A percentile compares a stretch with the other conserved stretches of the same genome.
Conservation (phyloP, 78 protist species). For the Monosiga brevicollis region DNA sequence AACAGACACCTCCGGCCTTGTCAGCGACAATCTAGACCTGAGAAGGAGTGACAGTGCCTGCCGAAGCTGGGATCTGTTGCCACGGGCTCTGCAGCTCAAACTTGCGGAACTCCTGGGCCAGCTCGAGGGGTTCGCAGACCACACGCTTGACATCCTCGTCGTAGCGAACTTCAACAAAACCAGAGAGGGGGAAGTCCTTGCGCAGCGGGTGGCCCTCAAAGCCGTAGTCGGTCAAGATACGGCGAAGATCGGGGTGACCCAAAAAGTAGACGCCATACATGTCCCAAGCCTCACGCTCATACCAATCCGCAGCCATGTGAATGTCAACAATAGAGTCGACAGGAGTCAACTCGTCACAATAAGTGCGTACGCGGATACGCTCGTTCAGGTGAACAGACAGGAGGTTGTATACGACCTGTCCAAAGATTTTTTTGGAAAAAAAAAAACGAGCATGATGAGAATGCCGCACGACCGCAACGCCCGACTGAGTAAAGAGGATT, state of each 20-base stretch:
- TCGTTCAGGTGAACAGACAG: conserved; percentile 26
- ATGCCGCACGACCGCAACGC: no score
- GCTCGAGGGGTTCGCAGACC: conserved; percentile 45
- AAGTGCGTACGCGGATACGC: conserved; percentile 35
- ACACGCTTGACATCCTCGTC: conserved; percentile 49
- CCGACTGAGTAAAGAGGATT: no score
- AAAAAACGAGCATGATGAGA: no score
- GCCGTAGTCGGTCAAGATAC: conserved; percentile 72
- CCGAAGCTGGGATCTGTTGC: conserved; percentile 16
- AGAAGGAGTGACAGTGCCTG: conserved; percentile 10
- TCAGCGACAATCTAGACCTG: no score
- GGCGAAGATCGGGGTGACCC: conserved; percentile 61
- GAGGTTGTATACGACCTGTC: conserved; percentile 37
- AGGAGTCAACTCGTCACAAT: conserved; percentile 13
- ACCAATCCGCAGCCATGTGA: conserved; percentile 27
- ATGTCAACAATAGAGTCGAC: conserved; percentile 8
- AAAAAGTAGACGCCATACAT: conserved; percentile 58
- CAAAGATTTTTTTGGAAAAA: no score
- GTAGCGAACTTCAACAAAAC: conserved; percentile 56
- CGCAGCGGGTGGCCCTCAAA: conserved; percentile 64
- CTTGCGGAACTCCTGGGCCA: conserved; percentile 54
- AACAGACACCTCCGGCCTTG: no score
- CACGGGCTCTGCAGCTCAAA: conserved; percentile 32
- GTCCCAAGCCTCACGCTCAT: conserved; percentile 61
- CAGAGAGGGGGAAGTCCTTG: conserved; percentile 65